Evolutionary conservation across 352 stramenopile species (phyloP), one percentile per base, ranked within the genome.

Genomic region (Globisporangium carolinianum): DNA sequence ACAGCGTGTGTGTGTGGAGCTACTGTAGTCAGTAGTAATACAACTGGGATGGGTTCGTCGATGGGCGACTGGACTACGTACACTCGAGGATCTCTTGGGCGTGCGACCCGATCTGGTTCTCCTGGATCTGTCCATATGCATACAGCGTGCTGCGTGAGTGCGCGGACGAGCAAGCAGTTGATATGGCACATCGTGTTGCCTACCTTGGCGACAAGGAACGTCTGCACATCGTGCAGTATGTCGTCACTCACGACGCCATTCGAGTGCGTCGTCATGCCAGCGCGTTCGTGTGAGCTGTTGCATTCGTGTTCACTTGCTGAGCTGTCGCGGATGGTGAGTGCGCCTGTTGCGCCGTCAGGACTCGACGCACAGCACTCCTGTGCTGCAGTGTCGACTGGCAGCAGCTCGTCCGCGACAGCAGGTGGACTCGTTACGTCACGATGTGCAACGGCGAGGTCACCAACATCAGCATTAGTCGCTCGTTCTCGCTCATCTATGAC

Each of bases 81-180:
- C 79, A 84, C 53, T 86, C 71, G 51, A 76, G 63, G 51, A 89
- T 81, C 18, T 86, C 69, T 58, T 78, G 69, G 45, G 61, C 51
- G 60, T 85, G 63, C 0, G 76, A 76, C 18, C 63, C 79, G 56
- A 76, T 77, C 56, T 77, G 76, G 58, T 80, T 83, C 36, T 80
- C 72, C 4, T 52, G 37, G 57, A 88, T 72, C 75, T 88, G 47
- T 18, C 32, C 8, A 53, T 24, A 24, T 24, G 24, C 24, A 24
- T 24, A 24, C 24, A 24, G 24, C 24, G 24, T 24, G 36, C 17
- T 3, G 39, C 7, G 10, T 15, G 14, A 6, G 7, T 18, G 24
- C 15, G 24, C 14, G 51, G 6, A 24, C 7, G 61, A 12, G 54
- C 6, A 43, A 14, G 35, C 10, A 18, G 12, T 9, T 3, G 4